These are phyloP conservation scores for Trichoderma sp. DNA, from an alignment of 2,329 filamentous ascomycete species.

Conservation along the genomic window DNA sequence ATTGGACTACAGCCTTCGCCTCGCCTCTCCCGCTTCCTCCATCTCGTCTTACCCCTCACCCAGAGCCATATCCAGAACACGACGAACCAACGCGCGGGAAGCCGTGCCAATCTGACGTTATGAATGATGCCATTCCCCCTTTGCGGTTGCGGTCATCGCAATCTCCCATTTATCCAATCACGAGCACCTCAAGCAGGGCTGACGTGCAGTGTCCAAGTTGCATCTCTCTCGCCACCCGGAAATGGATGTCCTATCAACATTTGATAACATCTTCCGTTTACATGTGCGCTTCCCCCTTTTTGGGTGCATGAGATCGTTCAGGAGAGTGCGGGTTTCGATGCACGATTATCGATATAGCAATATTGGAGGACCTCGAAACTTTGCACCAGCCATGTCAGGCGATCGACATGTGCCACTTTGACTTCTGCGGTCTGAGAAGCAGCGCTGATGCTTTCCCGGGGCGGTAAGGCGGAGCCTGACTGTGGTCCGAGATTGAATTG, in stretches of 20 bases:
- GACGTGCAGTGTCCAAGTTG: not conserved
- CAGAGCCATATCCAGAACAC: conserved; percentile 7
- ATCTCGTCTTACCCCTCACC: conserved; percentile 14
- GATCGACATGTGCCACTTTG: too few relatives aligned
- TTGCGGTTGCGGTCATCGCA: not conserved
- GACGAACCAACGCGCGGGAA: conserved; percentile 14
- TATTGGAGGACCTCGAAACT: too few relatives aligned
- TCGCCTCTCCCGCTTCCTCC: not conserved
- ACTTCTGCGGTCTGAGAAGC: too few relatives aligned
- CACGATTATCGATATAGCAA: conserved; percentile 8
- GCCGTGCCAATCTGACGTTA: conserved; percentile 18
- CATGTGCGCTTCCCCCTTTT: not conserved
- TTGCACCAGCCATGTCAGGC: too few relatives aligned
- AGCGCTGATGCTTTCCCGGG: too few relatives aligned
- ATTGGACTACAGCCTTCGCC: too few relatives aligned
- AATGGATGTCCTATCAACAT: not conserved
- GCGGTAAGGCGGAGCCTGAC: too few relatives aligned
- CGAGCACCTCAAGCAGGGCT: not conserved
- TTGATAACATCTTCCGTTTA: too few relatives aligned
- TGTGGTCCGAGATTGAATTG: too few relatives aligned
- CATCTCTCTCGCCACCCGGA: not conserved
- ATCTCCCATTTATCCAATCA: not conserved
- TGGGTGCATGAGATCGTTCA: not conserved
- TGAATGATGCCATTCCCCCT: conserved; percentile 10
- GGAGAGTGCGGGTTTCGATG: not conserved